These are phyloP conservation scores for Solanum lycopersicoides DNA, from an alignment of 257 asterid species.

Conservation along the genomic window DNA sequence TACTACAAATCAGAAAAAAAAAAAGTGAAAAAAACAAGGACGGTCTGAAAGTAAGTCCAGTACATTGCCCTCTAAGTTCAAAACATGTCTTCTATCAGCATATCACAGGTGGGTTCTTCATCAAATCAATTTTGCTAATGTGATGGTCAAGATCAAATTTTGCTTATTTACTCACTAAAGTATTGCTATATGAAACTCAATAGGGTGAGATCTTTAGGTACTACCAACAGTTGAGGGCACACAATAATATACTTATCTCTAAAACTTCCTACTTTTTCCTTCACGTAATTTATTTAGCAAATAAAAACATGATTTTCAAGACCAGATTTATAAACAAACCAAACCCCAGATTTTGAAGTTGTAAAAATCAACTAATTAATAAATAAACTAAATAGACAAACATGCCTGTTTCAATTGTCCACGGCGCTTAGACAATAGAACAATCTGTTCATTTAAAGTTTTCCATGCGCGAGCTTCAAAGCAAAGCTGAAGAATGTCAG, in stretches of 20 bases:
- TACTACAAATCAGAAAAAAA: background rate
- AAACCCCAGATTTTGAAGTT: background rate
- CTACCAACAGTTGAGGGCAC: background rate
- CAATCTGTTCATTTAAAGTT: slow-evolving; percentile 77
- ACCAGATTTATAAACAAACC: background rate
- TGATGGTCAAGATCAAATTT: background rate
- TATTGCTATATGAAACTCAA: background rate
- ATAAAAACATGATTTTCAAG: background rate
- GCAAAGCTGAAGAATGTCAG: slow-evolving; percentile 81
- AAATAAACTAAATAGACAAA: background rate
- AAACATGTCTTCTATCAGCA: background rate
- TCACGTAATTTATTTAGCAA: background rate
- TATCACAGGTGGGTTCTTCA: background rate
- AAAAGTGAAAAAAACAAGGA: background rate
- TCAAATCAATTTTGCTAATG: background rate
- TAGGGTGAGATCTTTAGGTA: background rate
- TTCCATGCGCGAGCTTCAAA: slow-evolving; percentile 88
- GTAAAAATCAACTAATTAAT: background rate
- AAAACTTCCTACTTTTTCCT: background rate
- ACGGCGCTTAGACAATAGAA: slow-evolving; percentile 84
- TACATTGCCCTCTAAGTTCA: background rate
- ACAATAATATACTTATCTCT: background rate
- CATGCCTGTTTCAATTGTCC: slow-evolving; percentile 92
- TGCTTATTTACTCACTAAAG: background rate
- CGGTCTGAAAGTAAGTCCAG: background rate